Conservation (phyloP, 2,329 filamentous ascomycete species). For the Aphanocladium album region DNA sequence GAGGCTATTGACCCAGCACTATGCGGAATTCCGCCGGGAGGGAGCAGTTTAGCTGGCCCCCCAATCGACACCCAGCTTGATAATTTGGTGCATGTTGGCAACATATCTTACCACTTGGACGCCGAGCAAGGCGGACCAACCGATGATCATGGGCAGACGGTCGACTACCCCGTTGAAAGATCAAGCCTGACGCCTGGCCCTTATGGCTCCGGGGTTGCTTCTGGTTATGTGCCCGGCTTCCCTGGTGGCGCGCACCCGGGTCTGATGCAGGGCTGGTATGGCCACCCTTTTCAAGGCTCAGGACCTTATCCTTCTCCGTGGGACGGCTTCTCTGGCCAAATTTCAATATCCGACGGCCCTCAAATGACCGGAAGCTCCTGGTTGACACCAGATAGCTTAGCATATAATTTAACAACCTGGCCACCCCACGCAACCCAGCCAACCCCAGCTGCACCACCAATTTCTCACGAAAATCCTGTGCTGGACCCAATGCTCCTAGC, state of each 20-base stretch:
- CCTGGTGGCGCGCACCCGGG: not conserved
- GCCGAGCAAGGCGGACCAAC: not conserved
- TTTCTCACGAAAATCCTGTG: not conserved
- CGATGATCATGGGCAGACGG: not conserved
- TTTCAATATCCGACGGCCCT: not conserved
- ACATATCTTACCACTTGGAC: not conserved
- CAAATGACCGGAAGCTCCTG: not conserved
- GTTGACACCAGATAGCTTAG: not conserved
- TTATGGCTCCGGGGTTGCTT: not conserved
- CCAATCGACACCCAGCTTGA: not conserved
- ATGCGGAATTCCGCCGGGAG: not conserved
- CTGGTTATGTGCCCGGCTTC: not conserved
- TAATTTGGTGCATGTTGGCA: not conserved
- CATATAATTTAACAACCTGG: not conserved
- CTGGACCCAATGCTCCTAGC: not conserved
- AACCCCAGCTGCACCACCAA: not conserved
- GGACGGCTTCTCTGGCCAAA: not conserved
- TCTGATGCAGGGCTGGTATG: slow-evolving; percentile 1
- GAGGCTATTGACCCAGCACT: not conserved
- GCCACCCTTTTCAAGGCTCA: not conserved
- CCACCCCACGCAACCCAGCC: not conserved
- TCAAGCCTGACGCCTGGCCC: not conserved
- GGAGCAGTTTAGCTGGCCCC: not conserved
- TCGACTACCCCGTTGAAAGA: not conserved
- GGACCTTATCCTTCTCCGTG: not conserved